These are phyloP conservation scores for Sapria himalayana DNA, from an alignment of 345 rosid species.

Conservation along the genomic window DNA sequence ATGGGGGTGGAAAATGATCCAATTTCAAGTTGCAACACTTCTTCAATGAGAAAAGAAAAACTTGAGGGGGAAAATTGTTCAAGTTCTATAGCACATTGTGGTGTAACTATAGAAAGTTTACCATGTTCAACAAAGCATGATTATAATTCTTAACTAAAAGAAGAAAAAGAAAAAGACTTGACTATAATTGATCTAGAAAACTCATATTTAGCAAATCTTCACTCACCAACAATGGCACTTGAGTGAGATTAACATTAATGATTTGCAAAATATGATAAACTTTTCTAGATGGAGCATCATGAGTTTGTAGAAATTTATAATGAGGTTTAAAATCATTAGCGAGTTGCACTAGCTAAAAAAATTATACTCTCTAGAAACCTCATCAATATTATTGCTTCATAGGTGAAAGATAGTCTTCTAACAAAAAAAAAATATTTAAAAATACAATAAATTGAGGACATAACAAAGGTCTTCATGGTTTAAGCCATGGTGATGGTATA, in stretches of 20 bases:
- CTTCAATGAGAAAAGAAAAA: constrained; percentile 79
- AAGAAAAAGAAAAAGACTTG: constrained; percentile 28
- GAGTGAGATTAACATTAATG: constrained; percentile 52
- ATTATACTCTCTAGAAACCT: constrained; percentile 82
- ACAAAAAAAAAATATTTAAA: too few species aligned
- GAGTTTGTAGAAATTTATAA: constrained; percentile 57
- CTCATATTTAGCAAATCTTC: constrained; percentile 72
- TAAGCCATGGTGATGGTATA: too few species aligned
- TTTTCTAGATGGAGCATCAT: constrained; percentile 29
- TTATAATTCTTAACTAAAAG: too few species aligned
- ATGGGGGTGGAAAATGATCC: constrained; percentile 29
- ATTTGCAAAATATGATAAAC: constrained; percentile 34
- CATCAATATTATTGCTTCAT: constrained; percentile 45
- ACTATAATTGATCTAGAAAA: constrained; percentile 30
- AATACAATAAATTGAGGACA: too few species aligned
- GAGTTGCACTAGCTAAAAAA: constrained; percentile 65
- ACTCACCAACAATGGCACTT: constrained; percentile 65
- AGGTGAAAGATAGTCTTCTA: too few species aligned
- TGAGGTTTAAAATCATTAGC: constrained; percentile 84
- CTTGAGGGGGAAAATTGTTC: constrained; percentile 31
- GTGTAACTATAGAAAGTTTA: constrained; percentile 31
- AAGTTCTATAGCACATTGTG: constrained; percentile 30
- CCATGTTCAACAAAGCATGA: constrained; percentile 38
- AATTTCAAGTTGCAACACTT: constrained; percentile 76
- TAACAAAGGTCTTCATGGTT: too few species aligned